Evolutionary conservation across 331 rosid species (phyloP), one percentile per base, ranked within the genome.

Genomic region (Malus hybrid): DNA sequence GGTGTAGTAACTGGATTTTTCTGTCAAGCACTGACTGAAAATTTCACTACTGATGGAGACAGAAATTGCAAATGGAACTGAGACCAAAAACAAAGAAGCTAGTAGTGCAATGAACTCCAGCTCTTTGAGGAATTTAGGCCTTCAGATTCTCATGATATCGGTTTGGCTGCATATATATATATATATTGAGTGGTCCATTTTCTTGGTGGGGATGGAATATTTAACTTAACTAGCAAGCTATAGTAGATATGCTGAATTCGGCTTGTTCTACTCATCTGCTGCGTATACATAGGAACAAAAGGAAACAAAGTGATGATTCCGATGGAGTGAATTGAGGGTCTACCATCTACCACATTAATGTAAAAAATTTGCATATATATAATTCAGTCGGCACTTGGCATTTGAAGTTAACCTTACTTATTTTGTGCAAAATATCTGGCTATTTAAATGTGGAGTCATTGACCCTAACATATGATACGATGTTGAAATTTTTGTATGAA

Each of bases 1-100:
- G 18, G 71, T 68, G 61, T 24, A 61, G 71, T 60, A 2, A 34
- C 61, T 6, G 58, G 63, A 71, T 28, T 80, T 33, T 2, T 44
- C 61, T 12, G 50, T 33, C 73, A 80, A 63, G 67, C 83, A 75
- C 28, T 53, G 68, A 24, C 42, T 69, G 66, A 80, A 70, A 52
- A 12, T 26, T 68, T 74, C 66, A 16, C 44, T 28, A 30, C 56
- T 66, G 14, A 14, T 28, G 44, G 75, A 68, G 46, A 5, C 24
- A 19, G 74, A 57, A 79, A 12, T 66, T 15, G 64, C 19, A 26
- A n/a, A 67, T n/a, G 79, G 52, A 60, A 74, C 13, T 46, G 74
- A 68, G 52, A 63, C 30, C 14, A 68, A 32, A 48, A 79, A 36
- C 28, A 79, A 8, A 36, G 58, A 74, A 13, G 71, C 10, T 19